Evolutionary conservation across 495 filamentous ascomycete genomes (phyloP).

Genomic region (Trichoderma reesei): DNA sequence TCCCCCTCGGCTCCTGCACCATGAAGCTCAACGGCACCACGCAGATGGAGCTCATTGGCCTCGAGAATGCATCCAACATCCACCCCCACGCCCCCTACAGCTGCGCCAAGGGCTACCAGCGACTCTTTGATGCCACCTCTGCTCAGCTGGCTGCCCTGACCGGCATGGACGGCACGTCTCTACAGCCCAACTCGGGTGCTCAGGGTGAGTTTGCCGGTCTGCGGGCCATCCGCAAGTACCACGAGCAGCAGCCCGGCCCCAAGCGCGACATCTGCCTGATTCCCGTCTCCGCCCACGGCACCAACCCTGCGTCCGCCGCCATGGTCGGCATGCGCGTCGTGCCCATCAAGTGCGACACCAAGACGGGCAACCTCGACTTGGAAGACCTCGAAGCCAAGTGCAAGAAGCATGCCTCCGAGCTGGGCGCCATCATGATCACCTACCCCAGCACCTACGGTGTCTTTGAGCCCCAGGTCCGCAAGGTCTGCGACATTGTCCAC

Average conservation of each 20-base stretch:
- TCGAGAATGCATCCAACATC: conserved; percentile 76
- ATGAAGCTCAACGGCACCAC: conserved; percentile 95
- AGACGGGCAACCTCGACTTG: conserved; percentile 85
- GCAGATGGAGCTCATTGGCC: conserved; percentile 21
- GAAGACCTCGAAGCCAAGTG: conserved; percentile 79
- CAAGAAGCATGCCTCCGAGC: conserved; percentile 71
- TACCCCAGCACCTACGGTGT: conserved; percentile 97
- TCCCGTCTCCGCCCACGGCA: conserved; percentile 93
- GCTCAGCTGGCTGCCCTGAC: conserved; percentile 76
- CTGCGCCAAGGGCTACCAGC: conserved; percentile 57
- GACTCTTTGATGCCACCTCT: conserved; percentile 62
- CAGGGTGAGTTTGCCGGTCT: conserved; percentile 95
- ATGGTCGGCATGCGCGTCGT: conserved; percentile 98
- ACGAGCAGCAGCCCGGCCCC: conserved; percentile 49
- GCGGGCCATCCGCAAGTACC: conserved; percentile 83
- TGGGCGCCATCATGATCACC: conserved; percentile 96
- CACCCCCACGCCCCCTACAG: conserved; percentile 69
- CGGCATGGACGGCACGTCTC: conserved; percentile 78
- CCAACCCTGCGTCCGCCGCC: conserved; percentile 90
- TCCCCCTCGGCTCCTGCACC: conserved; percentile 96
- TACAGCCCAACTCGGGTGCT: conserved; percentile 95
- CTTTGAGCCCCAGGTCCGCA: conserved; percentile 85
- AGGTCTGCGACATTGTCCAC: conserved; percentile 80
- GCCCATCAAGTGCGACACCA: conserved; percentile 80
- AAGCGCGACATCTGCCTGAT: conserved; percentile 93